A percentile compares a stretch with the other conserved stretches of the same genome.
These are phyloP conservation scores for Saccharomycopsis hybrid DNA, from an alignment of 1,139 yeast species.

Conservation along the genomic window DNA sequence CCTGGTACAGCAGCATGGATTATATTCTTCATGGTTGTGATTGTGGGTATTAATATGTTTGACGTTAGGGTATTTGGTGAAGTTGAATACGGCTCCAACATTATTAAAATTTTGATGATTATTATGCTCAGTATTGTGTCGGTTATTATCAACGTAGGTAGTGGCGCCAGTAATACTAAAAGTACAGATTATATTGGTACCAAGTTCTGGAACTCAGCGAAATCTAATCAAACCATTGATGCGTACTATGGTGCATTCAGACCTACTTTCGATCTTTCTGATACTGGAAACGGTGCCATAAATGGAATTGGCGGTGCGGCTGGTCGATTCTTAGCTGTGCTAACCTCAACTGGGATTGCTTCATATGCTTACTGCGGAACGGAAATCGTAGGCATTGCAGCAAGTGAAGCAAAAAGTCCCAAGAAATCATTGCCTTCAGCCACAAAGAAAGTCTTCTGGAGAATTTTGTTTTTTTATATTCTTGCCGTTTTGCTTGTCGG, in stretches of 20 bases:
- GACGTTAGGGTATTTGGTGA: constrained; percentile 74
- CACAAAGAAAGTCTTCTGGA: constrained; percentile 65
- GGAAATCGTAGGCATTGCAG: constrained; percentile 77
- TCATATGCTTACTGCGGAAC: constrained; percentile 76
- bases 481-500: constrained; percentile 69
- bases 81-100: constrained; percentile 57
- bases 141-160: constrained; percentile 56
- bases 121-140: constrained; percentile 53
- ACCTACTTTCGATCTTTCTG: constrained; percentile 56
- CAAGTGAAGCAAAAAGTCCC: constrained; percentile 81
- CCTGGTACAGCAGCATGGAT: constrained; percentile 64
- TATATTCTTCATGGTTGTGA: constrained; percentile 44
- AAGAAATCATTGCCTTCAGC: constrained; percentile 74
- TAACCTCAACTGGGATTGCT: constrained; percentile 59
- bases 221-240: constrained; percentile 43
- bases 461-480: constrained; percentile 62
- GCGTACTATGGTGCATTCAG: constrained; percentile 66
- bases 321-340: constrained; percentile 60
- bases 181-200: constrained; percentile 47
- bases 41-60: constrained; percentile 46
- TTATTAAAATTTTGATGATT: constrained; percentile 52
- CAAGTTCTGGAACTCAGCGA: constrained; percentile 52
- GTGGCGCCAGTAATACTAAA: constrained; percentile 28
- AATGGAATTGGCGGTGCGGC: constrained; percentile 53
- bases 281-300: constrained; percentile 40